phyloP scores from a whole-genome alignment of 495 filamentous ascomycete genomes.

The Xylaria flabelliformis region DNA sequence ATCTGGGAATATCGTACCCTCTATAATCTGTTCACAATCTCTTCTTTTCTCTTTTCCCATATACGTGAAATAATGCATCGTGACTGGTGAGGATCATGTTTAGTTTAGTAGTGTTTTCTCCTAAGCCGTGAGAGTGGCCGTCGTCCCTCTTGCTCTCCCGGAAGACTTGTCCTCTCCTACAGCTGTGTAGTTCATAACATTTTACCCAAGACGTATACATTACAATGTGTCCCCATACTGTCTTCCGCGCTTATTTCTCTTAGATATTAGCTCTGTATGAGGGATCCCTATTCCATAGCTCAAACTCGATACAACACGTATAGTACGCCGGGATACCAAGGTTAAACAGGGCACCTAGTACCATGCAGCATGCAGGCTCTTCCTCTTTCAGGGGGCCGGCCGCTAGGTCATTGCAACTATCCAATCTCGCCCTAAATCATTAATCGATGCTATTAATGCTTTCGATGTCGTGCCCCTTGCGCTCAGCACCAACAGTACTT shows the following conservation, averaged over 20 bases:
- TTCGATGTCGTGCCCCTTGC: neutral
- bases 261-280: no score
- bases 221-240: neutral
- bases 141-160: neutral
- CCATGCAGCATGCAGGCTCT: neutral
- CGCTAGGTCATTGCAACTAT: neutral
- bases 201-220: neutral
- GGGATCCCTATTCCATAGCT: neutral
- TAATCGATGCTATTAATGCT: neutral
- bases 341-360: neutral
- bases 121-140: neutral
- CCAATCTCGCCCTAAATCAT: neutral
- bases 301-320: neutral
- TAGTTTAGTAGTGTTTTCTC: neutral
- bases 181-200: neutral
- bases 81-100: neutral
- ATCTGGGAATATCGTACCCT: neutral
- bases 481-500: slow-evolving; percentile 90
- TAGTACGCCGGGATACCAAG: neutral
- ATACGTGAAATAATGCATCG: neutral
- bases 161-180: no score
- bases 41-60: neutral
- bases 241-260: neutral
- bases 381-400: neutral
- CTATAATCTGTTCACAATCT: neutral